These are phyloP conservation scores for Aspergillus sergii DNA, from an alignment of 2,329 filamentous ascomycete genomes.

Conservation along the genomic window DNA sequence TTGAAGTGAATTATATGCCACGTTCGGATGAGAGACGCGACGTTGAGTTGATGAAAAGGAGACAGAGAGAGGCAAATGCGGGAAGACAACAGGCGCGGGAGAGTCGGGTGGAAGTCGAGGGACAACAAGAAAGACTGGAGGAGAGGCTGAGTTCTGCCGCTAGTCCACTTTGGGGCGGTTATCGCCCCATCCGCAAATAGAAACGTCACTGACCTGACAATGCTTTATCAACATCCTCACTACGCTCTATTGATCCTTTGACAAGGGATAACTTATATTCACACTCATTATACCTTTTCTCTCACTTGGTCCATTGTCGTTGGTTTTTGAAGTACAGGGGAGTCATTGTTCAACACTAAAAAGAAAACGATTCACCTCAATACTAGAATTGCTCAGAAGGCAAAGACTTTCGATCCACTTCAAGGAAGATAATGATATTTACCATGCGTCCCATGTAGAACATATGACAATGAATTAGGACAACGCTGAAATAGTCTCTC, in stretches of 20 bases:
- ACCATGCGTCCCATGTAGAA: not conserved
- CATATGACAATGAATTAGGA: not conserved
- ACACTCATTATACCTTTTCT: too few relatives aligned
- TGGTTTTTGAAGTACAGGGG: too few relatives aligned
- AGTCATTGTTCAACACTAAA: too few relatives aligned
- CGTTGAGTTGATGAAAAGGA: constrained; percentile 17
- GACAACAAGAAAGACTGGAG: constrained; percentile 19
- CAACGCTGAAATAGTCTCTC: not conserved
- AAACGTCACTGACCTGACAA: not conserved
- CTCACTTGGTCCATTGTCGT: too few relatives aligned
- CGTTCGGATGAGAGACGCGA: constrained; percentile 18
- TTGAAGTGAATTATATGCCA: constrained; percentile 2
- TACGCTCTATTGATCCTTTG: too few relatives aligned
- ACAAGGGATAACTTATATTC: too few relatives aligned
- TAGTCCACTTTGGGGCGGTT: constrained; percentile 23
- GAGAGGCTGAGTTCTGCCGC: constrained; percentile 17
- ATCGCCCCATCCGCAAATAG: constrained; percentile 14
- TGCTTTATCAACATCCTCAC: not conserved
- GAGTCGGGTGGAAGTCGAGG: constrained; percentile 13
- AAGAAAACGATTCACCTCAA: too few relatives aligned
- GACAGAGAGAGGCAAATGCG: constrained; percentile 11
- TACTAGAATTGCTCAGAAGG: not conserved
- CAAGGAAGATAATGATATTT: not conserved
- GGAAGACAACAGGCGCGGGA: constrained; percentile 10
- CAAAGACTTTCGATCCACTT: not conserved